Base-by-base conservation (phyloP, 805 yeast genomes). In the Lipomyces japonicus region DNA sequence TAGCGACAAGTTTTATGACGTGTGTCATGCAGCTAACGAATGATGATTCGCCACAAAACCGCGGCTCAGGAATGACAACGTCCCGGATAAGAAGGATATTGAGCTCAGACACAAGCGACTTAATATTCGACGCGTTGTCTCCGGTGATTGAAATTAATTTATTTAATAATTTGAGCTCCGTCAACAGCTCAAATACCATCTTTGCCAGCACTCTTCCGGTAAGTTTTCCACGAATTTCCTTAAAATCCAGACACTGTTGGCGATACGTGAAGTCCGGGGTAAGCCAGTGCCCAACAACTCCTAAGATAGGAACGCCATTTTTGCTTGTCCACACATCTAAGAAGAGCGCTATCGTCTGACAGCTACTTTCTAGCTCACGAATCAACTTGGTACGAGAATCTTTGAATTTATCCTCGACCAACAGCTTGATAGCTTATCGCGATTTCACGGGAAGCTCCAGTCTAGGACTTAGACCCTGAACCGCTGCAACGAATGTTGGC, bases 261-360 rank as follows among this genome's bases (percentile, higher is more conserved):
- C 31, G 42, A 25, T 39, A 19, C 19, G 21, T 22, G 23, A 21
- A 39, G 4, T 39, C 31, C 1, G 25, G 42, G 28, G 42, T 39
- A 22, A 39, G 30, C 42, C 42, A 39, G 2, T 39, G 42, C 16
- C 42, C 42, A 31, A 39, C 23, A 19, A 39, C 31, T 25, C 34
- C 42, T 4, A 39, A n/a, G 4, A 40, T 40, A 28, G 32, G 14
- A 28, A 28, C 14, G 14, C 32, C 14, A 28, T 28, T 28, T 28
- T 28, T 28, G 14, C 32, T 28, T 10, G 32, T 28, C 32, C 32
- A 28, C 12, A 14, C 14, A 10, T 28, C 10, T 28, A 10, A 10
- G 14, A 28, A 10, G 32, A 28, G 32, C 10, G 32, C 32, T 10
- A 28, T 28, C 32, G 32, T 28, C 32, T 28, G 32, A 28, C 32